Base-by-base conservation (phyloP, 345 rosid genomes). In the Populus nigra region DNA sequence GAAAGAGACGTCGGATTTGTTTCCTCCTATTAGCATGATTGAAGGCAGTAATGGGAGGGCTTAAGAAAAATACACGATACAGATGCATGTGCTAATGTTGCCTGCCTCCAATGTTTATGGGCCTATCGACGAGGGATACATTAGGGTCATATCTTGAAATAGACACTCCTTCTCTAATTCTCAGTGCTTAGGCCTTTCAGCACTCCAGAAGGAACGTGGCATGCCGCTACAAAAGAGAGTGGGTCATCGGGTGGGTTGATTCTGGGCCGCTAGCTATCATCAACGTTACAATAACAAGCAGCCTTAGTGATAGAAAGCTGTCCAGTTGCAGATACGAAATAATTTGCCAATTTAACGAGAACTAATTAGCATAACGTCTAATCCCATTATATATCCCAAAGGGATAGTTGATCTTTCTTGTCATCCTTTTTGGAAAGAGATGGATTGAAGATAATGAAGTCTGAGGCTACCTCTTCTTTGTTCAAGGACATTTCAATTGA, bases 341-440 rank as follows among this genome's bases (percentile, higher is more conserved):
- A 74, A 82, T 85, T 82, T 86, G 80, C 65, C 83, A 80, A 77
- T 80, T 82, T 78, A 86, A 86, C 72, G 83, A 85, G 83, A 85
- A 72, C 65, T 38, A 38, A 38, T 82, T 76, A 85, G 81, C 89
- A 77, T 36, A 72, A 87, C 71, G 88, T 89, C 91, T 83, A 87
- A 87, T 85, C 87, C 85, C 88, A 89, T 87, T 81, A n/a, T n/a
- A n/a, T n/a, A 81, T 70, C 83, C 63, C 65, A 29, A 45, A 71
- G 77, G 45, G 89, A 84, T 83, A 27, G 91, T 86, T 86, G 91
- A 80, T 83, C 81, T 88, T 89, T 89, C 92, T 79, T 85, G 88
- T 88, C 89, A 82, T 83, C 77, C 75, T 82, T 82, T 80, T 71
- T 35, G 20, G 83, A 73, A 73, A 77, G 79, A 73, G 83, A 83